Evolutionary conservation across 148 eudicot species (phyloP), one percentile per base, ranked within the genome.

Genomic region (Spergularia bocconei): DNA sequence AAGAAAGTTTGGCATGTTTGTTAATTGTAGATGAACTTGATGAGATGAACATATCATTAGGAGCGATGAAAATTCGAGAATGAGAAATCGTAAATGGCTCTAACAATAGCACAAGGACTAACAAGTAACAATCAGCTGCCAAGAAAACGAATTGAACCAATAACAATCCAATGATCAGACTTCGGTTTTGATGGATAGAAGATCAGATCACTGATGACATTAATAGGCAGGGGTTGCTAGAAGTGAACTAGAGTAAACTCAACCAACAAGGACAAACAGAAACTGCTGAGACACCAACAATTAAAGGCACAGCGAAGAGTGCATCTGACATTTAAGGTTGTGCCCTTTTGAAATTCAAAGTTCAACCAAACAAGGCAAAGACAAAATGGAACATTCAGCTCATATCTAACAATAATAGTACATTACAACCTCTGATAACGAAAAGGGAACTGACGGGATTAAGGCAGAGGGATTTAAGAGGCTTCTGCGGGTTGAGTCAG

Each of bases 401-500:
- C 25, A 70, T 57, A 64, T 71, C 76, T 53, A 71, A 36, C 55
- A 38, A 67, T 62, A 47, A n/a, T 16, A 63, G 38, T 75, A 76
- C 79, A 75, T 50, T 41, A 54, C 68, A 54, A 17, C 14, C 61
- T 20, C 54, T 55, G 67, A 20, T 19, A 33, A 67, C 1, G 57
- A 20, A 70, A 59, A 44, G 44, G 51, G 21, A 70, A 48, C 44
- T 29, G 56, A 71, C 8, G 75, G 58, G 38, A 25, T 53, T 41
- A 67, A 8, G 14, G 41, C 59, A 51, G 47, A 54, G 23, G 23
- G 51, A 75, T 61, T 78, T 52, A 87, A 75, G 87, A 82, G 39
- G 86, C 78, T 69, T 89, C 93, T 63, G 96, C 82, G 63, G 97
- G 91, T 78, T 88, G 98, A 72, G 91, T 88, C 70, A 91, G 78